Evolutionary conservation across 495 filamentous ascomycete genomes (phyloP), one percentile per base, ranked within the genome.

Genomic region (Lophiotrema nucula): DNA sequence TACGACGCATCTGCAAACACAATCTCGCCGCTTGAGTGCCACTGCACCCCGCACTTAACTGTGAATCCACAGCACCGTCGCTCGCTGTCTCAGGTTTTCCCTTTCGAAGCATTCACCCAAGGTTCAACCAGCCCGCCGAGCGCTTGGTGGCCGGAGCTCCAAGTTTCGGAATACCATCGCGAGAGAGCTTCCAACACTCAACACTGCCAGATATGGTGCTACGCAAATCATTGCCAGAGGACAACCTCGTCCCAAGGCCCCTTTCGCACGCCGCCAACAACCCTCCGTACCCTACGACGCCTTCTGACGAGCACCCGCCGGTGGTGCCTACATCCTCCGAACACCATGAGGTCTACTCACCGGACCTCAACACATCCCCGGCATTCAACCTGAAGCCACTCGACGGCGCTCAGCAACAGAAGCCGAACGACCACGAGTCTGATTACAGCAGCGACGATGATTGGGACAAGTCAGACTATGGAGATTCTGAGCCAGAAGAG

Each of bases 231-330:
- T 46, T 18, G n/a, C 45, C 62, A 21, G 42, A 47, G 28, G 35
- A 19, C 8, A 35, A 60, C 27, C 51, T 68, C 50, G 62, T 68
- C 19, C 65, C 65, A 18, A 39, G 53, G 43, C 67, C 65, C 4
- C 67, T 70, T 16, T 59, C 53, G 11, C 61, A 66, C 26, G 53
- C 68, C 8, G 56, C 38, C 10, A 66, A 70, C 43, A 65, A 70
- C 31, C 68, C 65, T 16, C 68, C 66, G 12, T 70, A 68, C 51
- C 66, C 68, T 23, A 64, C 44, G n/a, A 56, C 59, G 21, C 63
- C 68, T 28, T 38, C 45, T 44, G 41, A 41, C 19, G 58, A 60
- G 35, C 51, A 53, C 5, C 57, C 62, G 10, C 62, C 62, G 10
- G 13, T 24, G n/a, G 18, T 65, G 1, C 52, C 56, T 21, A 1